A percentile compares a stretch with the other conserved stretches of the same genome.
These are phyloP conservation scores for Rhynchosporium graminicola DNA, from an alignment of 2,329 filamentous ascomycete genomes.

Conservation along the genomic window DNA sequence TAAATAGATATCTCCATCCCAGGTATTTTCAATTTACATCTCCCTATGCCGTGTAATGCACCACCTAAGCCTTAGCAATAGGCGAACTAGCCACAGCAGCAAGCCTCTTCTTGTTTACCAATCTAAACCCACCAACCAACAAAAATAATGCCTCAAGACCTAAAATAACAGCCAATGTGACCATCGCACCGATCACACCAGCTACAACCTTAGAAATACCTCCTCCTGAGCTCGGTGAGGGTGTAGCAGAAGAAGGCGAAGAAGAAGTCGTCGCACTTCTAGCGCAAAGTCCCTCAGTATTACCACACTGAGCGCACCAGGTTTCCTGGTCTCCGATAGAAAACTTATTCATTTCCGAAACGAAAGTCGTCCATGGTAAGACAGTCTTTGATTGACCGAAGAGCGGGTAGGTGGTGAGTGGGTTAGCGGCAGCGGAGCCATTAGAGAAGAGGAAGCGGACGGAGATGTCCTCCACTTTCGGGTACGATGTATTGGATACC, in stretches of 20 bases:
- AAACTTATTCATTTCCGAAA: constrained; percentile 61
- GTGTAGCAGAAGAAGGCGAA: constrained; percentile 1
- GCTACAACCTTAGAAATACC: constrained; percentile 70
- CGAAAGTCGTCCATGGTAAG: constrained; percentile 71
- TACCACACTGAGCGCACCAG: constrained; percentile 79
- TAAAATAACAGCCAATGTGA: constrained; percentile 64
- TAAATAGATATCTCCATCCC: neutral
- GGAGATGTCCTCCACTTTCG: constrained; percentile 50
- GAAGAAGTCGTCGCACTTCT: constrained; percentile 36
- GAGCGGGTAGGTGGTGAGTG: constrained; percentile 53
- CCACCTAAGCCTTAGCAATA: constrained; percentile 30
- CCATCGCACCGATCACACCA: constrained; percentile 76
- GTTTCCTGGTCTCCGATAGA: constrained; percentile 62
- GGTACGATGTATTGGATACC: constrained; percentile 48
- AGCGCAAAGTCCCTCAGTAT: constrained; percentile 66
- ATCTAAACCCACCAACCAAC: constrained; percentile 56
- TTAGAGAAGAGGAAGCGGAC: constrained; percentile 65
- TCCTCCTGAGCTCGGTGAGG: constrained; percentile 30
- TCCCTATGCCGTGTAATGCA: constrained; percentile 15
- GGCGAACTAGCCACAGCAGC: constrained; percentile 27
- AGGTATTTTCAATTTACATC: neutral
- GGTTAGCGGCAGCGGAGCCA: constrained; percentile 50
- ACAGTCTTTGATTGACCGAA: constrained; percentile 58
- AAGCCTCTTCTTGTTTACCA: constrained; percentile 56
- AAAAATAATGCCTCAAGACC: constrained; percentile 55